Evolutionary conservation across 106 monocot species (phyloP).

Genomic region (Allium sativum): DNA sequence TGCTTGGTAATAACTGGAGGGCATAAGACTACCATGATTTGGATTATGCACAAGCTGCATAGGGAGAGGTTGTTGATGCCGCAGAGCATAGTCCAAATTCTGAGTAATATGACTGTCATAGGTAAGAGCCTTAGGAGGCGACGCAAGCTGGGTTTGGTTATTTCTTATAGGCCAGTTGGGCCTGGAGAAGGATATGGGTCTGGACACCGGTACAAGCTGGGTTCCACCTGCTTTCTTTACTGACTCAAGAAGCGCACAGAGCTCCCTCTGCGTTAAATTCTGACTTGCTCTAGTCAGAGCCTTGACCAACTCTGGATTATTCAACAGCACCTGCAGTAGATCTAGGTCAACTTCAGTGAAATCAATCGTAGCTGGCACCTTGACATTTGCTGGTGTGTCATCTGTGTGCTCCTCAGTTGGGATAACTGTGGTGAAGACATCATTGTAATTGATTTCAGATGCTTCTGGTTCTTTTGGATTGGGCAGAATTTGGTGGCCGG

Average conservation of each 20-base stretch:
- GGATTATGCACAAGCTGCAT: too few relatives aligned
- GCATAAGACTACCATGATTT: too few relatives aligned
- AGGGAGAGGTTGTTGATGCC: too few relatives aligned
- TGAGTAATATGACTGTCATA: too few relatives aligned
- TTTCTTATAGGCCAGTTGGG: too few relatives aligned
- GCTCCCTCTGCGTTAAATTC: slow-evolving; percentile 16
- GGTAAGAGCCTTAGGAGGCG: too few relatives aligned
- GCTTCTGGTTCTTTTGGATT: slow-evolving; percentile 96
- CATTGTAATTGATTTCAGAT: slow-evolving; percentile 83
- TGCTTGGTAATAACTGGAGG: too few relatives aligned
- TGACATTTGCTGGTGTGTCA: neutral
- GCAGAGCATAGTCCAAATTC: too few relatives aligned
- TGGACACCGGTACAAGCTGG: too few relatives aligned
- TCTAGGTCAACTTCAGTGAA: slow-evolving; percentile 26
- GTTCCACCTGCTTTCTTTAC: slow-evolving; percentile 14
- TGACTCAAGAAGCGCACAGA: slow-evolving; percentile 33
- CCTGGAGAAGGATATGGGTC: too few relatives aligned
- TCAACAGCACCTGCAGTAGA: slow-evolving; percentile 40
- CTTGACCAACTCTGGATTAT: slow-evolving; percentile 47
- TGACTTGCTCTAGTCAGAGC: slow-evolving; percentile 31
- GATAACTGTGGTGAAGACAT: slow-evolving; percentile 74
- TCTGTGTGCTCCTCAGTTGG: slow-evolving; percentile 68
- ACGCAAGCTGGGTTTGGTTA: too few relatives aligned
- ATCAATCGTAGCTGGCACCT: neutral
- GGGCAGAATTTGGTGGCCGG: slow-evolving; percentile 33